Conservation (phyloP, 768 basidiomycete species). For the Mycena galericulata region DNA sequence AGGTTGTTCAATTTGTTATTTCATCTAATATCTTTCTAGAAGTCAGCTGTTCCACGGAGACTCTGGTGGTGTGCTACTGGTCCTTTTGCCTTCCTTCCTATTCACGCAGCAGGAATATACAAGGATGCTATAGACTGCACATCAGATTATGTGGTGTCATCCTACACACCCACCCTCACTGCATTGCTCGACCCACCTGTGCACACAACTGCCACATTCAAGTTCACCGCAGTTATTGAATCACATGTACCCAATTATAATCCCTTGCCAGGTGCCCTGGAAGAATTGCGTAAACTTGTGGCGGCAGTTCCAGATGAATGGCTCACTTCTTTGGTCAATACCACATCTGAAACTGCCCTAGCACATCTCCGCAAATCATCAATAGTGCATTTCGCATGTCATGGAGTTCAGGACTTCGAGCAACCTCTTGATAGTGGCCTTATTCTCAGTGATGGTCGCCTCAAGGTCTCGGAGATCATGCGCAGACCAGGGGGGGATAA, state of each 20-base stretch:
- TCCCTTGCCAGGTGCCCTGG: conserved; percentile 4
- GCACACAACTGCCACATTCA: not conserved
- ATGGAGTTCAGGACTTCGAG: conserved; percentile 40
- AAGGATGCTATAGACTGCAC: not conserved
- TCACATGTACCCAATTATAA: conserved; percentile 6
- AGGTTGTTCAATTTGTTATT: not conserved
- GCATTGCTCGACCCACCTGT: conserved; percentile 17
- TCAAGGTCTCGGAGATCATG: conserved; percentile 39
- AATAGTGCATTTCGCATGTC: conserved; percentile 49
- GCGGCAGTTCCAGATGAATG: not conserved
- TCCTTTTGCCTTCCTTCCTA: conserved; percentile 21
- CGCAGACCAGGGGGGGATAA: not conserved
- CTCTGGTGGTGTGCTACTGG: conserved; percentile 19
- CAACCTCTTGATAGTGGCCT: conserved; percentile 29
- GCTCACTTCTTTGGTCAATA: not conserved
- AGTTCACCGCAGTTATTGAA: conserved; percentile 15
- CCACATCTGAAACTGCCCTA: not conserved
- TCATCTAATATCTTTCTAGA: not conserved
- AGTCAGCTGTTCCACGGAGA: not conserved
- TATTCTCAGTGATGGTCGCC: conserved; percentile 32
- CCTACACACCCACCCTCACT: conserved; percentile 32
- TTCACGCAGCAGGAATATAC: conserved; percentile 34
- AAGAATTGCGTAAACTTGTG: conserved; percentile 1
- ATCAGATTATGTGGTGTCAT: conserved; percentile 33
- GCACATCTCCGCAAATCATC: conserved; percentile 11